Base-by-base conservation (phyloP, 2,329 filamentous ascomycete genomes). In the Acarospora socialis region DNA sequence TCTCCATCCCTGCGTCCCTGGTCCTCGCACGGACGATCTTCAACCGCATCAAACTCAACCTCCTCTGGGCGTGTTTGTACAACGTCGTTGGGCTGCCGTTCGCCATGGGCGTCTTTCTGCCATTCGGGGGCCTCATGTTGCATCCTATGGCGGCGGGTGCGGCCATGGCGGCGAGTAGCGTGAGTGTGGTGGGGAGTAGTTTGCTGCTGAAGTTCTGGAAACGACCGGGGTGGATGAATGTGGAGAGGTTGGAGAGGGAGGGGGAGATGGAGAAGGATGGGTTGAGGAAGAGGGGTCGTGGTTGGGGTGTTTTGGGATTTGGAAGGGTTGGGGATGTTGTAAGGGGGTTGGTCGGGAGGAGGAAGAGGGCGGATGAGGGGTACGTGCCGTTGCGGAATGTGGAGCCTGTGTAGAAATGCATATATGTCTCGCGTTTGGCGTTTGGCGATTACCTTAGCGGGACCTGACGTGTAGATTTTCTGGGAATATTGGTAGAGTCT, bases 31-130 rank as follows among this genome's bases (percentile, higher is more conserved):
- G 77, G 24, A 73, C 71, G 21, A 94, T 95, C 50, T 95, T 98
- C 66, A 68, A 64, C 34, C 77, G 90, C 43, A 98, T 98, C 64
- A 92, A 92, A 63, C 57, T 92, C 44, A 98, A 98, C 55, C 68
- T 98, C 3, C 64, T 76, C 2, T 94, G 90, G 81, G 86, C 86
- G 0, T 95, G 84, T 53, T 61, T 83, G 41, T 98, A 98, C 68
- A 98, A 98, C 54, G 41, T 83, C 29, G 60, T 95, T 38, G 90
- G 90, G 2, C 66, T 98, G 9, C 90, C 90, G 2, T 92, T 98
- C 46, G 90, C 90, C 23, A 95, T 95, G 90, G 90, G 90, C 15
- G 60, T 95, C 46, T 92, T 95, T 62, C 63, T 98, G 4, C 87
- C 90, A 1, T 73, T 93, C 43, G 90, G 87, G 19, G 71, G 81